Conservation (phyloP, 2,329 filamentous ascomycete genomes). For the Trichoderma aggressivum region DNA sequence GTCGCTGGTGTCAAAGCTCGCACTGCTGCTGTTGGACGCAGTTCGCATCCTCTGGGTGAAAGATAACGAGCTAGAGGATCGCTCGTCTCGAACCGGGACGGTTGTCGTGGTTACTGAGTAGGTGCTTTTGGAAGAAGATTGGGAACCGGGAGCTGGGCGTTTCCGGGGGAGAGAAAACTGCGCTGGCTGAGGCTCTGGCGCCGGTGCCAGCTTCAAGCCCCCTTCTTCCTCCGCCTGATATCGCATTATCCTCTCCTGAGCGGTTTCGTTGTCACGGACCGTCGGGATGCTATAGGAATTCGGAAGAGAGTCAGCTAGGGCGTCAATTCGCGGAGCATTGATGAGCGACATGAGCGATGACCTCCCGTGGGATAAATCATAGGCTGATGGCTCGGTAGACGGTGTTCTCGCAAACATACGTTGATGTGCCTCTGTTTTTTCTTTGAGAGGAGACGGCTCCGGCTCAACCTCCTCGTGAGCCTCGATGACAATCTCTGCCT, state of each 20-base stretch:
- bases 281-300: slow-evolving; percentile 44
- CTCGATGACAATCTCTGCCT: slow-evolving; percentile 23
- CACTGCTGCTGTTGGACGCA: slow-evolving; percentile 38
- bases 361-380: slow-evolving; percentile 52
- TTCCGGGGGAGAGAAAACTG: neutral
- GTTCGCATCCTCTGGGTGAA: slow-evolving; percentile 46
- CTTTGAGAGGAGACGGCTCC: neutral
- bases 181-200: slow-evolving; percentile 19
- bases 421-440: slow-evolving; percentile 29
- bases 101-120: slow-evolving; percentile 51
- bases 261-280: slow-evolving; percentile 26
- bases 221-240: slow-evolving; percentile 2
- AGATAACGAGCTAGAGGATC: slow-evolving; percentile 38
- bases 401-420: slow-evolving; percentile 55
- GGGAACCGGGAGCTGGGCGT: slow-evolving; percentile 27
- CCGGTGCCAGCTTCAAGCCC: slow-evolving; percentile 5
- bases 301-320: slow-evolving; percentile 33
- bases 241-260: slow-evolving; percentile 7
- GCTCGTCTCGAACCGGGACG: slow-evolving; percentile 50
- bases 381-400: slow-evolving; percentile 60
- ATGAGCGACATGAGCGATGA: slow-evolving; percentile 60
- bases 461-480: slow-evolving; percentile 22
- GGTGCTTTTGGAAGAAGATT: slow-evolving; percentile 45
- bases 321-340: slow-evolving; percentile 49
- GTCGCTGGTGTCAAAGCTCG: slow-evolving; percentile 52